These are phyloP conservation scores for Kwoniella shandongensis DNA, from an alignment of 768 basidiomycete genomes.

Conservation along the genomic window DNA sequence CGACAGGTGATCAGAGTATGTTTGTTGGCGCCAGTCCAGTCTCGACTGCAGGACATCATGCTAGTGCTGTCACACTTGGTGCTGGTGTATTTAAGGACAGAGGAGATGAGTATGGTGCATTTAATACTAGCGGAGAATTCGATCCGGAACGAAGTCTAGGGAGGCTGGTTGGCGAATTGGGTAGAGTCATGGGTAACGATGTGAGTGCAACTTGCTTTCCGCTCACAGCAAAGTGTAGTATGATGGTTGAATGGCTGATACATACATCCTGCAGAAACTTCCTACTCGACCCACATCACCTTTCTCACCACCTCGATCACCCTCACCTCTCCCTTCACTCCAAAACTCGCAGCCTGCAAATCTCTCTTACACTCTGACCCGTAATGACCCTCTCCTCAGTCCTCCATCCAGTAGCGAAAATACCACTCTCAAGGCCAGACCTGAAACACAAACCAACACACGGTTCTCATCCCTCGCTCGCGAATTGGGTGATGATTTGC, in stretches of 20 bases:
- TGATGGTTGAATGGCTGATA: slow-evolving; percentile 1
- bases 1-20: slow-evolving; percentile 24
- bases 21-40: slow-evolving; percentile 53
- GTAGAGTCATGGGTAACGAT: slow-evolving; percentile 38
- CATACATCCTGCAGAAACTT: neutral
- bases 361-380: slow-evolving; percentile 38
- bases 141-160: slow-evolving; percentile 50
- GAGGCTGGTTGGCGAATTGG: slow-evolving; percentile 47
- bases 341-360: slow-evolving; percentile 22
- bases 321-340: slow-evolving; percentile 41
- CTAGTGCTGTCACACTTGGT: slow-evolving; percentile 78
- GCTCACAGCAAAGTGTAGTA: neutral
- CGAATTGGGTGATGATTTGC: slow-evolving; percentile 19
- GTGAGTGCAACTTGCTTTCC: slow-evolving; percentile 23
- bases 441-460: slow-evolving; percentile 2
- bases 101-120: slow-evolving; percentile 63
- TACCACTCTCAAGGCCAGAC: neutral
- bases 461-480: slow-evolving; percentile 19
- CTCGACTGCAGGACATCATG: slow-evolving; percentile 86
- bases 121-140: slow-evolving; percentile 64
- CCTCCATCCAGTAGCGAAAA: slow-evolving; percentile 30
- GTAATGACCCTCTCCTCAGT: slow-evolving; percentile 34
- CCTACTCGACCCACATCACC: slow-evolving; percentile 39
- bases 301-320: slow-evolving; percentile 43
- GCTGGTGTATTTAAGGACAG: slow-evolving; percentile 69